Base-by-base conservation (phyloP, 495 filamentous ascomycete species). In the Tetracladium marchalianum region DNA sequence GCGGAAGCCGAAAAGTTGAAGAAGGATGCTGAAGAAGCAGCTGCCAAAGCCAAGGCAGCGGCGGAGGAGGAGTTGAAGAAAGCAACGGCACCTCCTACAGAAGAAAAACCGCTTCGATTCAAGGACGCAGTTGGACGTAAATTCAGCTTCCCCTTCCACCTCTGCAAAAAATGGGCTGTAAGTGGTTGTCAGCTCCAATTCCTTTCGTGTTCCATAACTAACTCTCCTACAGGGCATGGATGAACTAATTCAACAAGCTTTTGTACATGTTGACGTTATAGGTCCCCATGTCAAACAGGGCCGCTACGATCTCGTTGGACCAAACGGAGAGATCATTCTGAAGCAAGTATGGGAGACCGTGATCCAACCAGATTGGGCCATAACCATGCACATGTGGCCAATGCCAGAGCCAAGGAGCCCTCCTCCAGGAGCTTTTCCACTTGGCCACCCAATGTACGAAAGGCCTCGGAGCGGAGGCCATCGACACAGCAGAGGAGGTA, bases 341-440 rank as follows among this genome's bases (percentile, higher is more conserved):
- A 71, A 71, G 7, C 63, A 69, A 38, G 61, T 74, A 11, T 75
- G 71, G 71, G 71, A 73, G 22, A 68, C 69, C 17, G 62, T 72
- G 34, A 60, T 74, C 15, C 68, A 74, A 49, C 71, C 71, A 2
- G 69, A 69, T 37, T 90, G 85, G 86, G 70, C 71, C 24, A 81
- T 94, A 51, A 83, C 74, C 5, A 92, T 93, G 87, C 81, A 88
- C 51, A 88, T 93, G 84, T 93, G 88, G 88, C 85, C 87, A 4
- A 80, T 90, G 60, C 78, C 76, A 4, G 80, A 62, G 33, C 51
- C 49, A 11, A 49, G 47, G 12, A 32, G 31, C 39, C 47, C 47
- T 5, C 42, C 43, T 17, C 49, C 49, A 34, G 42, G 24, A 27
- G 35, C 40, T 22, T 48, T 48, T 19, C 47, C 48, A 0, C 37